Evolutionary conservation across 345 rosid species (phyloP), one percentile per base, ranked within the genome.

Genomic region (Eucalyptus cloeziana): DNA sequence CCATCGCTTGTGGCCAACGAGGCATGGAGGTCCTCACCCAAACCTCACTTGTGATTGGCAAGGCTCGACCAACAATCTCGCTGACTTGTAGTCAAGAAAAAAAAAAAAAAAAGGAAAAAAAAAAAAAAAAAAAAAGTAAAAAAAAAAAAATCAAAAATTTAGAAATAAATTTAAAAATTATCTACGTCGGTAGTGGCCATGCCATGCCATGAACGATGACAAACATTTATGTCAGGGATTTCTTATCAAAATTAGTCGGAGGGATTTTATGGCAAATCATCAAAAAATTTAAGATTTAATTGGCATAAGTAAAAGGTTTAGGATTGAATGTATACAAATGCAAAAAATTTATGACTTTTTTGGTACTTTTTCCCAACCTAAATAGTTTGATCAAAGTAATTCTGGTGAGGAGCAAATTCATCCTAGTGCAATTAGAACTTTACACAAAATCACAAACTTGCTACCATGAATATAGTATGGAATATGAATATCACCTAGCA

Each of bases 101-200:
- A 8, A 21, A 56, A 56, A 8, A 21, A 54, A 1, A 54, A 2
- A 21, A 8, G 50, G 50, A 1, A 8, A 54, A 8, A 0, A 4
- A 21, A 8, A 21, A 52, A 4, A 21, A 49, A 4, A 1, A 4
- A 49, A 13, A 51, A 50, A 16, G 7, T 2, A 6, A 16, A 51
- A 22, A 9, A 49, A 8, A 17, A 24, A 22, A 22, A 24, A 1
- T 56, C 0, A 56, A 56, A 56, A 56, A 24, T 0, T 56, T 19
- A 56, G 12, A 22, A 1, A 56, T 1, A 56, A 56, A 22, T 24
- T 10, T 56, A 56, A 56, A 24, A 56, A 10, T 1, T 4, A 25
- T 56, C 13, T 56, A 56, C 4, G 1, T 22, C 0, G 2, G 62
- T 56, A 1, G 13, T 10, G 62, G 30, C 12, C 3, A 22, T 56